Conservation (phyloP, 257 asterid genomes). For the Ligustrum vulgare region DNA sequence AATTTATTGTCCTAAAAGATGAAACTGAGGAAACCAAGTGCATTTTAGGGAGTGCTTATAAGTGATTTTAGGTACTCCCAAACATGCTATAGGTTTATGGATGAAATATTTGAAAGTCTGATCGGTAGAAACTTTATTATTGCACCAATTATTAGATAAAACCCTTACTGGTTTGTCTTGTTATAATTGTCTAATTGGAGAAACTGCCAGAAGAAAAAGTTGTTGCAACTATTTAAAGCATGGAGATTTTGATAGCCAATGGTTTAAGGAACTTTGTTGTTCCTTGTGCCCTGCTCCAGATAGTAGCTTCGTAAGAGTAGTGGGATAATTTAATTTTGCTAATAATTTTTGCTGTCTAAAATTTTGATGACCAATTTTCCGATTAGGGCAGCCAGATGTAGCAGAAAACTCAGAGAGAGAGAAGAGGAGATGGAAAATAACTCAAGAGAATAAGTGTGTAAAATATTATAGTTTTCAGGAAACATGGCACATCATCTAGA, state of each 20-base stretch:
- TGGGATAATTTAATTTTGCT: conserved; percentile 3
- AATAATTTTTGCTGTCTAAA: background rate
- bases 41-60: background rate
- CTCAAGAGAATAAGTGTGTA: background rate
- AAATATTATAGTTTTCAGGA: background rate
- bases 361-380: background rate
- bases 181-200: background rate
- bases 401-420: background rate
- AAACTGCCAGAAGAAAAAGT: background rate
- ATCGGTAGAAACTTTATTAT: background rate
- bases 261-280: background rate
- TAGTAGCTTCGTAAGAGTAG: conserved; percentile 8
- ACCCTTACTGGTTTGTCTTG: background rate
- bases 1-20: background rate
- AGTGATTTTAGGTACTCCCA: background rate
- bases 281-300: background rate
- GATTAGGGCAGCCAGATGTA: background rate
- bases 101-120: background rate
- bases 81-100: too few species aligned
- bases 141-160: background rate
- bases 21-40: background rate
- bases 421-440: background rate
- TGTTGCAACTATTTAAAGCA: background rate
- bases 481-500: background rate
- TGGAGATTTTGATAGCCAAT: conserved; percentile 4